Base-by-base conservation (phyloP, 2,329 filamentous ascomycete genomes). In the Xylaria polymorpha region DNA sequence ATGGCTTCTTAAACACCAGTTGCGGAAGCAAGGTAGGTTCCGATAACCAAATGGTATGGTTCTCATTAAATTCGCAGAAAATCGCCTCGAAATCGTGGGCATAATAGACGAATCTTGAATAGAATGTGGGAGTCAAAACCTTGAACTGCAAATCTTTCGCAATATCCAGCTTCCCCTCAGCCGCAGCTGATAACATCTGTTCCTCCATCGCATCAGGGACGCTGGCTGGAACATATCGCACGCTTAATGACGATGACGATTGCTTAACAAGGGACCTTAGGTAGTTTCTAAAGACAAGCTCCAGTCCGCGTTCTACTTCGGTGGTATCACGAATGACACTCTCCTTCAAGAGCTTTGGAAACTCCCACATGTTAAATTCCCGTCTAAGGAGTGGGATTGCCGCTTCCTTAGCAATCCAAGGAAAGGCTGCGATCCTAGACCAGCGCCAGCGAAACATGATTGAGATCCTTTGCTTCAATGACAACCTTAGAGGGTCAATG, bases 361-460 rank as follows among this genome's bases (percentile, higher is more conserved):
- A 82, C 72, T 86, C 88, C 85, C 89, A 92, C 50, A 92, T 87
- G 67, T 89, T 85, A 35, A 93, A 82, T 43, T 83, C 84, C 41
- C 83, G 82, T 32, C 78, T 77, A 76, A 89, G 88, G 77, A 87
- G 90, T 5, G 93, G 81, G 15, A 78, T 80, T 1, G 76, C 81
- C 1, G 90, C 90, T 78, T 93, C 85, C 64, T 84, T 85, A 22
- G 90, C 77, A 56, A 92, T 92, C 32, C 90, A 84, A 90, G 90
- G 71, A 90, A 88, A 90, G 92, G 29, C 86, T 81, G 35, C 12
- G 12, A 92, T 83, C 1, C 88, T 89, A 10, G 91, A 86, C 90
- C 89, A 92, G 83, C 86, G 90, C 90, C 90, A 93, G 1, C 77
- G 75, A 2, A 77, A 66, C 3, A 91, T 71, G 69, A 91, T 89